A percentile compares a stretch with the other conserved stretches of the same genome.
These are phyloP conservation scores for Aspergillus egyptiacus DNA, from an alignment of 495 filamentous ascomycete genomes.

Conservation along the genomic window DNA sequence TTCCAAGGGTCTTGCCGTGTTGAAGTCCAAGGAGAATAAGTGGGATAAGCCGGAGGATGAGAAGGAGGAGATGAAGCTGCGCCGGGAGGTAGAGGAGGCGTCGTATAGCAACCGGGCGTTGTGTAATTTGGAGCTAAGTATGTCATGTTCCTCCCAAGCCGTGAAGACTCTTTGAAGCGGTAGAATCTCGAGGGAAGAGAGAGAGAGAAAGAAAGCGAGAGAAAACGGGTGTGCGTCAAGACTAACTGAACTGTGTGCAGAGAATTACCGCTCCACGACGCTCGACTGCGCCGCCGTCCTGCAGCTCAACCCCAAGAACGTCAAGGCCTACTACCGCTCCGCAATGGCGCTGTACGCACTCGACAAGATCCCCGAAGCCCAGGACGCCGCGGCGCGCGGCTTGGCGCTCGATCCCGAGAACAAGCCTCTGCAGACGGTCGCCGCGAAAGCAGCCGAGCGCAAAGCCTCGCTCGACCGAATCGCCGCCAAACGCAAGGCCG, in stretches of 20 bases:
- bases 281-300: slow-evolving; percentile 77
- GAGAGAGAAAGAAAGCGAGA: too few species aligned
- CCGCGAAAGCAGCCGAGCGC: slow-evolving; percentile 48
- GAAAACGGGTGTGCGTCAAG: background rate
- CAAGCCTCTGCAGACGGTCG: slow-evolving; percentile 49
- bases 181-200: too few species aligned
- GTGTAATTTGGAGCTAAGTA: slow-evolving; percentile 73
- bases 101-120: slow-evolving; percentile 82
- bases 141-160: slow-evolving; percentile 10
- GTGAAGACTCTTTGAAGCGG: too few species aligned
- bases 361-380: slow-evolving; percentile 65
- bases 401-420: slow-evolving; percentile 60
- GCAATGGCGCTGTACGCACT: slow-evolving; percentile 68
- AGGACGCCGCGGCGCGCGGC: slow-evolving; percentile 66
- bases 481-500: slow-evolving; percentile 38
- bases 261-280: slow-evolving; percentile 79
- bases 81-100: slow-evolving; percentile 60
- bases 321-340: slow-evolving; percentile 87
- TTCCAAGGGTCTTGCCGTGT: slow-evolving; percentile 66
- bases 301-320: slow-evolving; percentile 65
- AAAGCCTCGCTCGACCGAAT: slow-evolving; percentile 35
- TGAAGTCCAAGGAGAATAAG: slow-evolving; percentile 54
- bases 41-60: slow-evolving; percentile 40
- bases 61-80: slow-evolving; percentile 49
- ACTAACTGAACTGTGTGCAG: slow-evolving; percentile 22